A percentile compares a stretch with the other conserved stretches of the same genome.
Evolutionary conservation across 768 basidiomycete species (phyloP).

Genomic region (Suillus brevipes): DNA sequence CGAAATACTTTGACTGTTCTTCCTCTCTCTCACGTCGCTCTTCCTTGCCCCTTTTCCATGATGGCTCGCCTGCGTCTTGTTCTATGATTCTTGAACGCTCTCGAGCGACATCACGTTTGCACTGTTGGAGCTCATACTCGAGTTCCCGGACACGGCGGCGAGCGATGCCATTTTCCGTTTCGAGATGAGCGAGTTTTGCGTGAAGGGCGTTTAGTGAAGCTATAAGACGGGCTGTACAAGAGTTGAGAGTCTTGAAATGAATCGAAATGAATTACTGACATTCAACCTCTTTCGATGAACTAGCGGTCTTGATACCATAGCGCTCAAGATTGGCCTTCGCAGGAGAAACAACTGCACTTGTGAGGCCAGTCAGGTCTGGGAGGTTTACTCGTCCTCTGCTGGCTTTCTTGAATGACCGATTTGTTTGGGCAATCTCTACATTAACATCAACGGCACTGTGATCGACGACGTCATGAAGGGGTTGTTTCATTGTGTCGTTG

Average conservation of each 20-base stretch:
- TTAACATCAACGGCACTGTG: slow-evolving; percentile 19
- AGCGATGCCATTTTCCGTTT: slow-evolving; percentile 81
- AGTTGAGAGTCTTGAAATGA: slow-evolving; percentile 2
- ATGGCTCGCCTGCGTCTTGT: slow-evolving; percentile 40
- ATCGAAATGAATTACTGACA: slow-evolving; percentile 40
- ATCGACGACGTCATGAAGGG: slow-evolving; percentile 37
- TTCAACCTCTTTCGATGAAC: slow-evolving; percentile 59
- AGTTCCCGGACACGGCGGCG: slow-evolving; percentile 82
- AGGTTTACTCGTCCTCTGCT: slow-evolving; percentile 52
- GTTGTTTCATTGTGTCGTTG: neutral
- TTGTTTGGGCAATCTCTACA: slow-evolving; percentile 12
- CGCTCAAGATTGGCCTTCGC: slow-evolving; percentile 56
- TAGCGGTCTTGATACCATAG: slow-evolving; percentile 46
- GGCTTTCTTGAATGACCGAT: slow-evolving; percentile 20
- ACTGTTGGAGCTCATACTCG: slow-evolving; percentile 82
- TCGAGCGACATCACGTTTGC: slow-evolving; percentile 72
- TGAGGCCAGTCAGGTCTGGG: slow-evolving; percentile 84
- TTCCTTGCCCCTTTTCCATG: slow-evolving; percentile 28
- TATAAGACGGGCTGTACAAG: slow-evolving; percentile 53
- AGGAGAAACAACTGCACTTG: slow-evolving; percentile 75
- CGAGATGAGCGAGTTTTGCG: slow-evolving; percentile 67
- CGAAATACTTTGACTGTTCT: slow-evolving; percentile 56
- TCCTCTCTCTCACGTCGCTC: slow-evolving; percentile 36
- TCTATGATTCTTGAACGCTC: slow-evolving; percentile 68
- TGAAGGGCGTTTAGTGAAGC: slow-evolving; percentile 65